Base-by-base conservation (phyloP, 192 early-diverging fungal genomes). In the Coemansia asiatica region DNA sequence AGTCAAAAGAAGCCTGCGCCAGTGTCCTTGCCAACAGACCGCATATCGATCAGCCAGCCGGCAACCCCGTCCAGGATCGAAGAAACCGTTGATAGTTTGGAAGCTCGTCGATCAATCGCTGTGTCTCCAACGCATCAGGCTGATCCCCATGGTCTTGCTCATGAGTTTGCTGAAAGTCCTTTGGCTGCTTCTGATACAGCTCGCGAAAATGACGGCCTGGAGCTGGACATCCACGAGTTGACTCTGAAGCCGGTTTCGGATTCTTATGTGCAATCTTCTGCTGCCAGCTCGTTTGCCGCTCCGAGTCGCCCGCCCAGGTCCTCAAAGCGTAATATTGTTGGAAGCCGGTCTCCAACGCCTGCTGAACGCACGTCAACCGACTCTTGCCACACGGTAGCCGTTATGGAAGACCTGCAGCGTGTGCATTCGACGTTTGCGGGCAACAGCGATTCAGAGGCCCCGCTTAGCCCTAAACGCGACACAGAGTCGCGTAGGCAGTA, bases 361-460 rank as follows among this genome's bases (percentile, higher is more conserved):
- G 66, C 63, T 0, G 72, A 66, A 22, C 72, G 78, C 49, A 40
- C 46, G 36, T 81, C 78, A 8, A 69, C 61, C 1, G 78, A 81
- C 10, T 81, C 78, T 1, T 81, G 78, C 56, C 69, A 56, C 19
- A 81, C 72, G 4, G 72, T 75, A 4, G 72, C 78, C 9, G 72
- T 75, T 22, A 75, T 81, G 78, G 78, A 81, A 48, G 63, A 59
- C n/a, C 47, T 69, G 31, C 62, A 67, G 51, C 61, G 62, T 27
- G 49, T 61, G 25, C 48, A 62, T 0, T 63, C 55, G 53, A 29
- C 40, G 47, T 18, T 57, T 13, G 35, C 15, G 3, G 22, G 26
- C 5, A 21, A 31, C 9, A 19, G 13, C 40, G 19, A 51, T 5
- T 18, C 28, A 7, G 48, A 22, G 1, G 16, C 9, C 28, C 13